Conservation (phyloP, 176 grass and related monocot genomes). For the Oryza meridionalis region DNA sequence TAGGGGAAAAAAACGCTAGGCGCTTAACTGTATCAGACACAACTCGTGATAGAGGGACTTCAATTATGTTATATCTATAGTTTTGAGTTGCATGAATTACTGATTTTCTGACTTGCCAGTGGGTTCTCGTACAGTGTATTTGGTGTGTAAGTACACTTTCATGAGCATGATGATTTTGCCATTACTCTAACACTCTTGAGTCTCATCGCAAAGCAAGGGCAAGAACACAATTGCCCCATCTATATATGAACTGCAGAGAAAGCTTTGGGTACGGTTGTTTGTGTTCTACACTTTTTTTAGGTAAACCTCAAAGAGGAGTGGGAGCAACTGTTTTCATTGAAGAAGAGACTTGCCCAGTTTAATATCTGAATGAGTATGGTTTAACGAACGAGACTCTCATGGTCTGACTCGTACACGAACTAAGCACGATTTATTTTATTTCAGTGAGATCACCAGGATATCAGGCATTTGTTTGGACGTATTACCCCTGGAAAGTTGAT, state of each 20-base stretch:
- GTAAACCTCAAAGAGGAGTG: too few species aligned
- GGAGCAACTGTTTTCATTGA: too few species aligned
- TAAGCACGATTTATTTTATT: background rate
- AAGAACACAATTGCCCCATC: background rate
- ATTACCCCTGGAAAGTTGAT: background rate
- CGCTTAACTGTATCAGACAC: background rate
- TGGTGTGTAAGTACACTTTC: background rate
- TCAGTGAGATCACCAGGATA: background rate
- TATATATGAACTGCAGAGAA: background rate
- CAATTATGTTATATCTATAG: background rate
- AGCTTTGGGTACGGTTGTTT: background rate
- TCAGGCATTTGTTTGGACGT: background rate
- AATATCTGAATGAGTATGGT: too few species aligned
- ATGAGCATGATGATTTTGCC: background rate
- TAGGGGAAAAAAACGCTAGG: constrained; percentile 12
- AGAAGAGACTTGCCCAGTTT: too few species aligned
- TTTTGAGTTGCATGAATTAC: constrained; percentile 9
- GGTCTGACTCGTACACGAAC: background rate
- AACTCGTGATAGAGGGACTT: constrained; percentile 4
- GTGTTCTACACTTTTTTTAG: background rate
- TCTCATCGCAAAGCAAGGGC: too few species aligned
- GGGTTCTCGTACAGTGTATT: background rate
- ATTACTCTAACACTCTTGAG: too few species aligned
- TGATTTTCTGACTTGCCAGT: background rate
- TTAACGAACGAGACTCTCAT: too few species aligned